phyloP scores from a whole-genome alignment of 1,284 basidiomycete species.

The Pyrrhoderma lamaoense region DNA sequence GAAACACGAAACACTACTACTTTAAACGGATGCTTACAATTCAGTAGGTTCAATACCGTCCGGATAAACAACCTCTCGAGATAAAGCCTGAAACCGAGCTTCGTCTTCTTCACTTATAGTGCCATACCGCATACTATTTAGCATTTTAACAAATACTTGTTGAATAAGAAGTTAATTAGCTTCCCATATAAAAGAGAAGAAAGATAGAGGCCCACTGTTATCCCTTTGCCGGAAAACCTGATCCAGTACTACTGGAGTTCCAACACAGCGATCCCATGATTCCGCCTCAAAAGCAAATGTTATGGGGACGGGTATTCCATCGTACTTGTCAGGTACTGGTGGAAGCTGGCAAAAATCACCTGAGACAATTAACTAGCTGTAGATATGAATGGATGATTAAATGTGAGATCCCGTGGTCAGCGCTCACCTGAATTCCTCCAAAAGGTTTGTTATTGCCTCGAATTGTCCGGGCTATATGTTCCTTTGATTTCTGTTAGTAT shows the following conservation, averaged over 20 bases:
- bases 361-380: constrained; percentile 63
- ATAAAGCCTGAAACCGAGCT: constrained; percentile 51
- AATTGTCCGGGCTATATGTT: constrained; percentile 44
- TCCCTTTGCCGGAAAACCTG: constrained; percentile 64
- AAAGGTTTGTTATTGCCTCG: constrained; percentile 48
- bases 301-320: constrained; percentile 32
- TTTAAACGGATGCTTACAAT: constrained; percentile 39
- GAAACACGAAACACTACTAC: constrained; percentile 9
- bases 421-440: constrained; percentile 62
- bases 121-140: constrained; percentile 67
- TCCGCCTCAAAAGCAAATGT: constrained; percentile 82
- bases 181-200: background rate
- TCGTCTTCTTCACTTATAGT: constrained; percentile 39
- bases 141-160: constrained; percentile 63
- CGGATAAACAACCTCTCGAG: constrained; percentile 50
- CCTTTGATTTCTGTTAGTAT: constrained; percentile 21
- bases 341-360: constrained; percentile 95
- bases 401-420: constrained; percentile 13
- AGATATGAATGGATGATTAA: constrained; percentile 5
- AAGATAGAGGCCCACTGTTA: constrained; percentile 37
- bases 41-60: constrained; percentile 82
- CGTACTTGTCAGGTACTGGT: constrained; percentile 59
- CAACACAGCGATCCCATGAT: constrained; percentile 58
- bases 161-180: constrained; percentile 16
- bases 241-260: constrained; percentile 50